Evolutionary conservation across 116 monocot species (phyloP), one percentile per base, ranked within the genome.

Genomic region (Cymodocea nodosa): DNA sequence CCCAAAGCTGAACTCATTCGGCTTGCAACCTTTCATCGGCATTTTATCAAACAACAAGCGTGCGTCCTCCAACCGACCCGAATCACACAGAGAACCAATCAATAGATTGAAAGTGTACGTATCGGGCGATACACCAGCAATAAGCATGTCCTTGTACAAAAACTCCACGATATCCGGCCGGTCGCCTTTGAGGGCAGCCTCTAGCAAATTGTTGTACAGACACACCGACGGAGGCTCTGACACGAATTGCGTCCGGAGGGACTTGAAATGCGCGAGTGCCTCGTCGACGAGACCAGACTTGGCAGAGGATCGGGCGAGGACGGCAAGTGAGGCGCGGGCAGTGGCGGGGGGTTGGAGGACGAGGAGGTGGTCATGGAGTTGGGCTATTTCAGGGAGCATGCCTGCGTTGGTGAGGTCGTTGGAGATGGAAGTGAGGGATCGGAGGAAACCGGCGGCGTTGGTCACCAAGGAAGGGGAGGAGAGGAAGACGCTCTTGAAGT

Each of bases 41-140:
- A 95, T 95, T 76, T 78, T 83, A n/a, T 85, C 95, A 50, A 95
- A 83, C 95, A 95, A 6, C 35, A 56, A 8, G 14, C 79, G 81
- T 24, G 95, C 95, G 2, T 83, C 65, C 13, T 69, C 77, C 19
- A 95, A 13, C 3, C 68, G 81, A 14, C 83, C 83, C 2, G 83
- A 83, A 15, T 85, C 78, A 23, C 95, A 85, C 1, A 95, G 61
- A 4, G 77, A 68, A 19, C 34, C 49, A 30, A 95, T 83, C 63
- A 95, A 22, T 12, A 90, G 58, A 50, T 95, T 95, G 62, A 83
- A 63, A 0, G 84, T 87, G 70, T 73, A 87, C 1, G 83, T 80
- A 17, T 90, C 76, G 15, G 82, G 85, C 9, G 59, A 10, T 10
- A 83, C 79, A 10, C 83, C 78, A 13, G 81, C 35, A 8, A 80